phyloP scores from a whole-genome alignment of 1,284 basidiomycete genomes.

The Cystobasidium pallidum region DNA sequence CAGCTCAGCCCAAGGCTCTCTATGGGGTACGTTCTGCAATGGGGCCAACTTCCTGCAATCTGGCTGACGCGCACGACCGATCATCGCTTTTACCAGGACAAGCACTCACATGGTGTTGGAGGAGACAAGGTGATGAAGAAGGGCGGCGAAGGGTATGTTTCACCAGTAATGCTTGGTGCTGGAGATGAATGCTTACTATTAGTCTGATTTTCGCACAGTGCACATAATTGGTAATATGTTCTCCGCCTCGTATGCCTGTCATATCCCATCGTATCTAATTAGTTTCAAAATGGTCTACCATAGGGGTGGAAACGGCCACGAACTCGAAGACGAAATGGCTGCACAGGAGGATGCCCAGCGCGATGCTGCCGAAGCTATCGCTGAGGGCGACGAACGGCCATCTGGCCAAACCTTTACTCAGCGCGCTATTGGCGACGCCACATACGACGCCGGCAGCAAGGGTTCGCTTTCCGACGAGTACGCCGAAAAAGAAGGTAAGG shows the following conservation, averaged over 20 bases:
- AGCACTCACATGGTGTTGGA: slow-evolving; percentile 39
- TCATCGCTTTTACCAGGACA: slow-evolving; percentile 28
- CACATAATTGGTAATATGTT: slow-evolving; percentile 34
- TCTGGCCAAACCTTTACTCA: slow-evolving; percentile 26
- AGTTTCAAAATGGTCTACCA: neutral
- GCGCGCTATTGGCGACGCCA: slow-evolving; percentile 15
- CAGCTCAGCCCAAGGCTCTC: slow-evolving; percentile 41
- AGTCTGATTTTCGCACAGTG: neutral
- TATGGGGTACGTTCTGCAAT: slow-evolving; percentile 17
- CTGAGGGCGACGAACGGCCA: slow-evolving; percentile 41
- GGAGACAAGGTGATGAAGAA: slow-evolving; percentile 42
- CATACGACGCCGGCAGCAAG: neutral
- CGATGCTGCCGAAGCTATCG: slow-evolving; percentile 38
- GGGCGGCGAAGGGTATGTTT: slow-evolving; percentile 31
- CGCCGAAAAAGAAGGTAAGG: slow-evolving; percentile 39
- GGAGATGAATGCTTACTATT: neutral
- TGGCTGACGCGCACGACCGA: slow-evolving; percentile 8
- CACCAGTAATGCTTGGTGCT: neutral
- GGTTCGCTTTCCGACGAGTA: slow-evolving; percentile 39
- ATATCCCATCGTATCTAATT: neutral
- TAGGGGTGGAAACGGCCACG: slow-evolving; percentile 31
- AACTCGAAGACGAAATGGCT: slow-evolving; percentile 39
- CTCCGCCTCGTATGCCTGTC: neutral
- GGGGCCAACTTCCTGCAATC: too few species aligned
- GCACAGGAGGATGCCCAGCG: slow-evolving; percentile 36